A percentile compares a stretch with the other conserved stretches of the same genome.
Evolutionary conservation across 768 basidiomycete species (phyloP).

Genomic region (Tephrocybe sp.): DNA sequence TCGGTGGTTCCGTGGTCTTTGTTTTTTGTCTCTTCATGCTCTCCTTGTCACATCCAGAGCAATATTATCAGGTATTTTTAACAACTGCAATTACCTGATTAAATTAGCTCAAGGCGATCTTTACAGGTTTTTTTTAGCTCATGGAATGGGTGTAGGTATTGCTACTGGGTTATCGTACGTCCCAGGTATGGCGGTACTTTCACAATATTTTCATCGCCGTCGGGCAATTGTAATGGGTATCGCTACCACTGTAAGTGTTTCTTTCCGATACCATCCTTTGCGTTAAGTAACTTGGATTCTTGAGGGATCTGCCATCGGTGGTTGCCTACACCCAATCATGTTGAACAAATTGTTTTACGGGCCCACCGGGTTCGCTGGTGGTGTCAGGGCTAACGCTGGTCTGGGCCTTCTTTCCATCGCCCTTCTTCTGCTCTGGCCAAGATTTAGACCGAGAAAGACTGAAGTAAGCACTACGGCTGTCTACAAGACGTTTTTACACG

Average conservation of each 20-base stretch:
- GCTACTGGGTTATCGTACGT: constrained; percentile 52
- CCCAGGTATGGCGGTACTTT: constrained; percentile 39
- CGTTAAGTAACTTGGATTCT: not conserved
- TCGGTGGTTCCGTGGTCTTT: constrained; percentile 44
- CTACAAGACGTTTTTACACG: not conserved
- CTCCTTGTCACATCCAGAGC: constrained; percentile 38
- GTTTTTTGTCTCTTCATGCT: constrained; percentile 47
- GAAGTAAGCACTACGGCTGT: not conserved
- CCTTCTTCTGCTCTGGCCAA: constrained; percentile 7
- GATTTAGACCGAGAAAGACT: not conserved
- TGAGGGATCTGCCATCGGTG: constrained; percentile 26
- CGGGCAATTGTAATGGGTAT: constrained; percentile 35
- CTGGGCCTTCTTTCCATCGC: constrained; percentile 27
- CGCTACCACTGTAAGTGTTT: constrained; percentile 26
- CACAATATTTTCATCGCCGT: constrained; percentile 37
- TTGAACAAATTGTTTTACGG: constrained; percentile 29
- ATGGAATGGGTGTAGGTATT: constrained; percentile 49
- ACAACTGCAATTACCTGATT: too few relatives aligned
- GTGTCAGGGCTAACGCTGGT: constrained; percentile 25
- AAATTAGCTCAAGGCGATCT: constrained; percentile 19
- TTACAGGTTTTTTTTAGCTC: constrained; percentile 46
- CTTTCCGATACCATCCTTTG: not conserved
- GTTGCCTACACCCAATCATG: constrained; percentile 34
- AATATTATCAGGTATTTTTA: constrained; percentile 42
- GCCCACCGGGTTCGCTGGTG: constrained; percentile 26